phyloP scores from a whole-genome alignment of 2,329 filamentous ascomycete species.

The Lecanicillium sp. region DNA sequence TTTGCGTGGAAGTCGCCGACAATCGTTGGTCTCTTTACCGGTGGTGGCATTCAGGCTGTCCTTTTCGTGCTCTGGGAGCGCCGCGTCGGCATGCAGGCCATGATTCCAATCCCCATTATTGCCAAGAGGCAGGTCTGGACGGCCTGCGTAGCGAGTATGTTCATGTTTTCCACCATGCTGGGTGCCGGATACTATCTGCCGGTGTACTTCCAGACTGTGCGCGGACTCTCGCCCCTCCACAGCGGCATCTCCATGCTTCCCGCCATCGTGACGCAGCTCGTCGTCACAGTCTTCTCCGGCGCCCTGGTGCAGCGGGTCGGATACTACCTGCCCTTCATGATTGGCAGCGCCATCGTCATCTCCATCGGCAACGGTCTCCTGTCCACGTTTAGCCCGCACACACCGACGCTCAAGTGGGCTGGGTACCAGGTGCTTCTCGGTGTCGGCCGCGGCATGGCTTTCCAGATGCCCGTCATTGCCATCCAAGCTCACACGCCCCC shows the following conservation, averaged over 20 bases:
- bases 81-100: slow-evolving; percentile 39
- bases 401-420: slow-evolving; percentile 34
- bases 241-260: slow-evolving; percentile 26
- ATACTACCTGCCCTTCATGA: slow-evolving; percentile 39
- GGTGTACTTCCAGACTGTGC: slow-evolving; percentile 47
- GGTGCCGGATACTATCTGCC: slow-evolving; percentile 42
- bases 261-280: slow-evolving; percentile 22
- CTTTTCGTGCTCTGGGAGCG: slow-evolving; percentile 42
- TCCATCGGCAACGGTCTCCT: slow-evolving; percentile 35
- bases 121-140: slow-evolving; percentile 37
- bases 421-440: slow-evolving; percentile 40
- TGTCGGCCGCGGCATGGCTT: slow-evolving; percentile 36
- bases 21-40: slow-evolving; percentile 41
- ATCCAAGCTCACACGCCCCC: slow-evolving; percentile 24
- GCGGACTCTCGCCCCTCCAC: slow-evolving; percentile 24
- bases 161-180: slow-evolving; percentile 39
- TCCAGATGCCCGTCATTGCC: slow-evolving; percentile 35
- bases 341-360: slow-evolving; percentile 26
- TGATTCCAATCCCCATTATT: slow-evolving; percentile 42
- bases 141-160: slow-evolving; percentile 34
- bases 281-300: slow-evolving; percentile 21
- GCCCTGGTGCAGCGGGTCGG: slow-evolving; percentile 27
- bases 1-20: slow-evolving; percentile 40
- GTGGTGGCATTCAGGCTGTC: slow-evolving; percentile 31
- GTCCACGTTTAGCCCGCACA: slow-evolving; percentile 32